Percentiles rank a stretch among this genome's conserved stretches.
Evolutionary conservation across 2,329 filamentous ascomycete genomes (phyloP).

Genomic region (Aureobasidium sp.): DNA sequence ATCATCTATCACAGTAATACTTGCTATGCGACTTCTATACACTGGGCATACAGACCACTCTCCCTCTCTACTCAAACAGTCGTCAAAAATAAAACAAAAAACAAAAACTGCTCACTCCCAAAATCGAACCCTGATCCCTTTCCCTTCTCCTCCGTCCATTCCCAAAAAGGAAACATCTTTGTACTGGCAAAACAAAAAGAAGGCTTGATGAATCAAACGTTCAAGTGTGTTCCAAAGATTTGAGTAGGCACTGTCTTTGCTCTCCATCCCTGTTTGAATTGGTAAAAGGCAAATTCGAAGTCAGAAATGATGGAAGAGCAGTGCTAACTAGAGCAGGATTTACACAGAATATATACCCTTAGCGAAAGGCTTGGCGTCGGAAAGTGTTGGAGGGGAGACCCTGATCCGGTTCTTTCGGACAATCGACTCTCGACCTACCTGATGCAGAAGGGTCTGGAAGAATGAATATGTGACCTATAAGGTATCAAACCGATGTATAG

Average conservation of each 20-base stretch:
- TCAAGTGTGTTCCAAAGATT: constrained; percentile 10
- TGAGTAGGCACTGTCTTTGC: constrained; percentile 11
- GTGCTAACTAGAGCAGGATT: constrained; percentile 4
- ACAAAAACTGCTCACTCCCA: not conserved
- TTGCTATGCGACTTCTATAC: too few species aligned
- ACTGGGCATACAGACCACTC: not conserved
- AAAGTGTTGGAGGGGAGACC: not conserved
- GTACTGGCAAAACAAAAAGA: not conserved
- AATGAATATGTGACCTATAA: too few species aligned
- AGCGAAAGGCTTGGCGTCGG: not conserved
- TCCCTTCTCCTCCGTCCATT: not conserved
- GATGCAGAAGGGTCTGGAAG: too few species aligned
- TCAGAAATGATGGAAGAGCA: constrained; percentile 12
- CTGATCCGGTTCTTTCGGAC: not conserved
- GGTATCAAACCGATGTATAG: too few species aligned
- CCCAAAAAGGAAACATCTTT: not conserved
- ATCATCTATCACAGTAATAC: not conserved
- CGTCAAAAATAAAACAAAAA: not conserved
- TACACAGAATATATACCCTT: not conserved
- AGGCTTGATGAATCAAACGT: not conserved
- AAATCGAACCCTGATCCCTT: not conserved
- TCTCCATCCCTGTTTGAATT: constrained; percentile 13
- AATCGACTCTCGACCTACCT: too few species aligned
- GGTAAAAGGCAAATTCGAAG: constrained; percentile 13
- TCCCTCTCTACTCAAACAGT: too few species aligned